These are phyloP conservation scores for Scutellaria barbata DNA, from an alignment of 257 asterid species.

Conservation along the genomic window DNA sequence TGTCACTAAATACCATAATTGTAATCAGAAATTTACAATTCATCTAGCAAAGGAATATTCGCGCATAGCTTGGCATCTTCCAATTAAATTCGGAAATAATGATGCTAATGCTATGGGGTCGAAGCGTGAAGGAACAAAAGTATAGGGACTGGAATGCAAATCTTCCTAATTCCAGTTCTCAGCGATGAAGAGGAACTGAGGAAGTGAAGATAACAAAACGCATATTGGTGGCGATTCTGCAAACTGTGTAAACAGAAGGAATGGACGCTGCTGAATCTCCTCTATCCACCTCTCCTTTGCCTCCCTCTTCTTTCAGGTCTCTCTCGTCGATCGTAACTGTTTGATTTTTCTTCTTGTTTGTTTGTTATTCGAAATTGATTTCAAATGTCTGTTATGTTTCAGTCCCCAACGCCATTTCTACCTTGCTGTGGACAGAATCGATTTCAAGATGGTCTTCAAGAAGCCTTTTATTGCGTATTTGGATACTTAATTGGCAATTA, in stretches of 20 bases:
- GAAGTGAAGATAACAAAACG: not conserved
- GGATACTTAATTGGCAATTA: not conserved
- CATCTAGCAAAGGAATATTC: not conserved
- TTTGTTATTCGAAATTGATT: slow-evolving; percentile 16
- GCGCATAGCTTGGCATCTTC: not conserved
- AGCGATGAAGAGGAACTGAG: not conserved
- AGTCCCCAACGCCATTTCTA: slow-evolving; percentile 91
- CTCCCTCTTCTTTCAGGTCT: slow-evolving; percentile 53
- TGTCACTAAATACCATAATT: too few relatives aligned
- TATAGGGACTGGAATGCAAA: not conserved
- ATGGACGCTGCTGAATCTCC: slow-evolving; percentile 71
- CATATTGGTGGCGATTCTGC: slow-evolving; percentile 24
- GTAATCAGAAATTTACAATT: too few relatives aligned
- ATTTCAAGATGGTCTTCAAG: slow-evolving; percentile 76
- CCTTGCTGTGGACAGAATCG: slow-evolving; percentile 88
- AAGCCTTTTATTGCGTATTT: not conserved
- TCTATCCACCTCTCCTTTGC: slow-evolving; percentile 65
- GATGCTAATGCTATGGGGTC: not conserved
- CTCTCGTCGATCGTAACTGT: not conserved
- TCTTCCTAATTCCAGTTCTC: not conserved
- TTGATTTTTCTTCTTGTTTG: not conserved
- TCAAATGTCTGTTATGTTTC: slow-evolving; percentile 34
- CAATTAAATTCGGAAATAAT: not conserved
- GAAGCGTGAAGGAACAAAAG: not conserved
- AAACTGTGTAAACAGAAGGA: slow-evolving; percentile 11